Percentiles rank a stretch among this genome's conserved stretches.
Conservation (phyloP, 2,329 filamentous ascomycete genomes). For the Colletotrichum godetiae region DNA sequence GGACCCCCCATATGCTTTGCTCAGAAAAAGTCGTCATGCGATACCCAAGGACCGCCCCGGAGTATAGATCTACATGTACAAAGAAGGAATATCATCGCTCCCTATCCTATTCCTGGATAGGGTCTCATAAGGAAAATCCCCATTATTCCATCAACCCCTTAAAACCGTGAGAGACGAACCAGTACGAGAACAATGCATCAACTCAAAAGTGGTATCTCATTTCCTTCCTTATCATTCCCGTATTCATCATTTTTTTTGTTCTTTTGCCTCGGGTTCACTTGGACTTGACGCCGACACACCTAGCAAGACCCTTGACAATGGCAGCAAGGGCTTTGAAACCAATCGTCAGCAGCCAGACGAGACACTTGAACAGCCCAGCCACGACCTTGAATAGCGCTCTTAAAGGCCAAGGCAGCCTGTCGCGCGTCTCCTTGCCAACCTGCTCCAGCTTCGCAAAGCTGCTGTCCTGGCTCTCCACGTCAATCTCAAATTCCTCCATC, state of each 20-base stretch:
- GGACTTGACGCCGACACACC: constrained; percentile 53
- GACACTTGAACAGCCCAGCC: constrained; percentile 65
- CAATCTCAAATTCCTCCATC: constrained; percentile 70
- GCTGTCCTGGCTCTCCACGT: constrained; percentile 71
- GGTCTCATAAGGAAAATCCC: constrained; percentile 17
- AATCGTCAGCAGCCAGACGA: constrained; percentile 69
- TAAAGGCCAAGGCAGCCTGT: constrained; percentile 62
- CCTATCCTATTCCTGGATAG: constrained; percentile 9
- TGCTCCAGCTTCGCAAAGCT: constrained; percentile 54
- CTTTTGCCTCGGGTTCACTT: constrained; percentile 1
- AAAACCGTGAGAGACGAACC: background rate
- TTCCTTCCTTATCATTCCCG: constrained; percentile 2
- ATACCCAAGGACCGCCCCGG: constrained; percentile 36
- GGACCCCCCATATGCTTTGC: constrained; percentile 18
- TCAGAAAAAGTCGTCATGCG: constrained; percentile 37
- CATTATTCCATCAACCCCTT: constrained; percentile 18
- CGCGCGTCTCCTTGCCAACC: constrained; percentile 50
- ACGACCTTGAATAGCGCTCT: constrained; percentile 62
- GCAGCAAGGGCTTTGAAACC: constrained; percentile 64
- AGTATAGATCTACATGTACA: constrained; percentile 37
- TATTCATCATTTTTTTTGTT: constrained; percentile 5
- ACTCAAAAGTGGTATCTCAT: constrained; percentile 32
- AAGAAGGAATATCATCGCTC: constrained; percentile 24
- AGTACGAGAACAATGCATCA: constrained; percentile 8
- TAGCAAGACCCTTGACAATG: constrained; percentile 62